A percentile compares a stretch with the other conserved stretches of the same genome.
Evolutionary conservation across 345 rosid genomes (phyloP).

Genomic region (sweet orange (Citrus sinensis)): DVS_A1.0 CM039166.1:14020001-14020500

Average conservation of each 20-base stretch:
- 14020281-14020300: neutral
- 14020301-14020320: neutral
- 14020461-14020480: neutral
- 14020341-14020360: neutral
- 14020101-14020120: conserved; percentile 94
- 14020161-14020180: conserved; percentile 67
- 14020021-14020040: conserved; percentile 74
- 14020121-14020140: conserved; percentile 91
- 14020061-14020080: conserved; percentile 68
- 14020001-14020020: conserved; percentile 26
- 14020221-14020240: conserved; percentile 46
- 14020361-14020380: neutral
- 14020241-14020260: neutral
- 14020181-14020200: conserved; percentile 37
- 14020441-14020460: neutral
- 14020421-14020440: neutral
- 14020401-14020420: neutral
- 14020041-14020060: conserved; percentile 86
- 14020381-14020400: neutral
- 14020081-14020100: conserved; percentile 81
- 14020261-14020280: neutral
- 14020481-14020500: neutral
- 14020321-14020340: neutral
- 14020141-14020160: conserved; percentile 79
- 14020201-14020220: conserved; percentile 41